Percentiles rank a stretch among this genome's conserved stretches.
Conservation (phyloP, 805 yeast genomes). For the Candida berthetii region DNA sequence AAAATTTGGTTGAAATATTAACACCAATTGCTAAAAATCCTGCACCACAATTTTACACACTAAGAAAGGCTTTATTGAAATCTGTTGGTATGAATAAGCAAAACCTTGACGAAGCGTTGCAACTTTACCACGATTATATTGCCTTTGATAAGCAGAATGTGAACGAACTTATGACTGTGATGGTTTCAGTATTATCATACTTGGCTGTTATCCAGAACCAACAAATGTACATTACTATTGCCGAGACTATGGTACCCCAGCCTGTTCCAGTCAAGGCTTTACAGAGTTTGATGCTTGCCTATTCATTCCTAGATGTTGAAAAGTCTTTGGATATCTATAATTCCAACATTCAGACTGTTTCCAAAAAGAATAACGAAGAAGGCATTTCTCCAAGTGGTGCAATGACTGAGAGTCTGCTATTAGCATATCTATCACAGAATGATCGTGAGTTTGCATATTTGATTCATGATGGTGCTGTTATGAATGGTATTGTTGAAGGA, state of each 20-base stretch:
- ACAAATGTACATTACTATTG: conserved; percentile 26
- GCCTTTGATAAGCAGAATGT: conserved; percentile 31
- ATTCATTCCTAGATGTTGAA: conserved; percentile 31
- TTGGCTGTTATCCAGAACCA: conserved; percentile 26
- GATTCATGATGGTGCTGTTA: conserved; percentile 39
- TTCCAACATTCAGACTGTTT: conserved; percentile 32
- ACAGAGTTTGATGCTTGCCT: conserved; percentile 35
- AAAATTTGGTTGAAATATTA: no score
- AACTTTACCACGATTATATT: conserved; percentile 33
- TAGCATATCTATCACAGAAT: conserved; percentile 33
- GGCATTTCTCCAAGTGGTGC: conserved; percentile 35
- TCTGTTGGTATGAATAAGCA: conserved; percentile 25
- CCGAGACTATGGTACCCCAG: conserved; percentile 27
- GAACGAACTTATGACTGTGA: conserved; percentile 32
- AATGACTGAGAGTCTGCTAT: conserved; percentile 40
- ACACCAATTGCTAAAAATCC: conserved; percentile 4
- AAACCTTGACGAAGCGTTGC: conserved; percentile 25
- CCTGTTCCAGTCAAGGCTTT: conserved; percentile 22
- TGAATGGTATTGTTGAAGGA: conserved; percentile 29
- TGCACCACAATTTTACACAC: conserved; percentile 4
- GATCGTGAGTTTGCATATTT: conserved; percentile 52
- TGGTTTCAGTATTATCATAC: conserved; percentile 34
- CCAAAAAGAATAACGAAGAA: conserved; percentile 23
- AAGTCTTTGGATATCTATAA: conserved; percentile 38
- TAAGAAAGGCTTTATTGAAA: conserved; percentile 20